Evolutionary conservation across 139 green algal genomes (phyloP), one percentile per base, ranked within the genome.

Genomic region (Closterium sp.): DNA sequence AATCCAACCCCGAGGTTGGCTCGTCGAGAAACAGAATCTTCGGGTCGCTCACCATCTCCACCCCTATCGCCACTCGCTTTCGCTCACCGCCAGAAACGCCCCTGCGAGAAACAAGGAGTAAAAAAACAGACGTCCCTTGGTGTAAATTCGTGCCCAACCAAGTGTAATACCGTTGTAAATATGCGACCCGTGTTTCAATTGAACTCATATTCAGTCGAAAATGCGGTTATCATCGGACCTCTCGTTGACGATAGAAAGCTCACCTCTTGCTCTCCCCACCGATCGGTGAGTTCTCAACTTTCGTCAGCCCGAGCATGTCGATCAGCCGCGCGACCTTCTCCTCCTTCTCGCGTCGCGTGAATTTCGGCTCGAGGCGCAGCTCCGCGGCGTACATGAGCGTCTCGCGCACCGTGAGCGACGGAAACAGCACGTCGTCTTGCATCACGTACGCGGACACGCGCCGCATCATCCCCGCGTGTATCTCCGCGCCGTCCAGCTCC

Each of bases 21-120:
- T 97, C 97, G 92, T 97, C 97, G 86, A 99, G 94, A 45, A 99
- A 95, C 4, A 99, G 91, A 85, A 98, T 92, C n/a, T 95, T 96
- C 13, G 97, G 97, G 95, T 98, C 97, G 94, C 97, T 98, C 1
- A 99, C 95, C 88, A 99, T 96, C 96, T 99, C 97, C 87, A 97
- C 94, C 0, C 97, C 97, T 32, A 97, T 96, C 42, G 95, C 97
- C 22, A 97, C 96, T 22, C 98, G 96, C 96, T 99, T 99, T 92
- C 97, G 96, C 95, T 99, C 97, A 0, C 98, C 98, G 11, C 97
- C 98, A 9, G 92, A 97, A 86, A 99, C 96, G 31, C 98, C 98
- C 1, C 87, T 30, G 87, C 96, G 92, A 73, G 24, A 73, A 73
- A 73, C 9, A 24, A 4, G 0, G 9, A 73, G 50, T 73, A 73